Percentiles rank a stretch among this genome's conserved stretches.
Conservation (phyloP, 179 eudicot species). For the Nepenthes alata region DNA sequence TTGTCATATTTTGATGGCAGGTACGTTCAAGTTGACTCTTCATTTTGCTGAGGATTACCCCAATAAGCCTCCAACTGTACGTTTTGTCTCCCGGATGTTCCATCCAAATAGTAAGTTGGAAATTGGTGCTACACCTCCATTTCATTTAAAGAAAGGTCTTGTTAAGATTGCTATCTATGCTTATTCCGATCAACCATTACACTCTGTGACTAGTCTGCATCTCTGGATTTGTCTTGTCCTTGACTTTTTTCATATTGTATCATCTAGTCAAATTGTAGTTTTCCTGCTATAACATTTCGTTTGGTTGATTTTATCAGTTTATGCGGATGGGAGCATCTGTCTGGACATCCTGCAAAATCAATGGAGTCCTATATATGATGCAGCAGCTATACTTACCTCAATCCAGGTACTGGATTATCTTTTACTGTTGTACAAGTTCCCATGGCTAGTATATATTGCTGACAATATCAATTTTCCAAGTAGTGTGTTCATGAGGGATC, state of each 20-base stretch:
- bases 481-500: no score
- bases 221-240: background rate
- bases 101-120: constrained; percentile 31
- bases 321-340: constrained; percentile 87
- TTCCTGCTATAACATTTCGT: background rate
- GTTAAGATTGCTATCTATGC: background rate
- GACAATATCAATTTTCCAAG: no score
- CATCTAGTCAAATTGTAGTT: background rate
- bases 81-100: constrained; percentile 43
- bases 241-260: background rate
- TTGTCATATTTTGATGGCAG: constrained; percentile 7
- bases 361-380: constrained; percentile 91
- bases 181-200: background rate
- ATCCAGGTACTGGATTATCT: constrained; percentile 39
- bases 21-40: constrained; percentile 35
- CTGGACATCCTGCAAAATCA: constrained; percentile 82
- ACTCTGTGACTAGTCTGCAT: background rate
- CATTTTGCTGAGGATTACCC: constrained; percentile 40
- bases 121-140: background rate
- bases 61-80: constrained; percentile 41
- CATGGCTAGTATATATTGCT: no score
- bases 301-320: constrained; percentile 23
- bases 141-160: background rate
- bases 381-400: constrained; percentile 82
- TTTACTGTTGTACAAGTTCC: no score